Percentiles rank a stretch among this genome's conserved stretches.
Evolutionary conservation across 169 alveolate species (phyloP).

Genomic region (Plasmodium malariae): DNA sequence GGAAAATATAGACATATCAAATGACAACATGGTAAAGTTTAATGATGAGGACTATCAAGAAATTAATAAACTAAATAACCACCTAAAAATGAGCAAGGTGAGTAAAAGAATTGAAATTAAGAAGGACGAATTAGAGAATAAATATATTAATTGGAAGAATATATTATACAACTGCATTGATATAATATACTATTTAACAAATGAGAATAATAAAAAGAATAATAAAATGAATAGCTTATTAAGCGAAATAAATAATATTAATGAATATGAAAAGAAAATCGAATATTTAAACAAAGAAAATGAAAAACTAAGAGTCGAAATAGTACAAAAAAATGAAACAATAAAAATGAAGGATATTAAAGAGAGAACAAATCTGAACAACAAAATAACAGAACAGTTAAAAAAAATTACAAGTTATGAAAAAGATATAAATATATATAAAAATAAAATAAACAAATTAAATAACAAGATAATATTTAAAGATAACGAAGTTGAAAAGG

Average conservation of each 20-base stretch:
- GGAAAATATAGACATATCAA: background rate
- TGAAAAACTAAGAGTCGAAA: constrained; percentile 48
- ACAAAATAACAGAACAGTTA: constrained; percentile 36
- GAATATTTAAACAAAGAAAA: constrained; percentile 45
- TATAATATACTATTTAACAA: constrained; percentile 22
- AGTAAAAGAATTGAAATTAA: constrained; percentile 18
- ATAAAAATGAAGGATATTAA: constrained; percentile 41
- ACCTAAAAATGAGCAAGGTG: constrained; percentile 25
- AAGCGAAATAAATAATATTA: constrained; percentile 56
- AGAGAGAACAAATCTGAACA: constrained; percentile 32
- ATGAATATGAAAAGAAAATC: constrained; percentile 65
- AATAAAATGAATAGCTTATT: constrained; percentile 49
- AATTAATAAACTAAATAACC: constrained; percentile 39
- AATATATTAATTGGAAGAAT: constrained; percentile 26
- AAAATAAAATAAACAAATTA: constrained; percentile 43
- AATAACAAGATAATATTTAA: constrained; percentile 36
- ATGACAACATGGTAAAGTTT: background rate
- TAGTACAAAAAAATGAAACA: constrained; percentile 29
- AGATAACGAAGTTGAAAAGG: constrained; percentile 50
- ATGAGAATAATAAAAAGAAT: constrained; percentile 63
- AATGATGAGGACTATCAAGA: constrained; percentile 45
- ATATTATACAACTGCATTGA: constrained; percentile 48
- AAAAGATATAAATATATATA: constrained; percentile 61
- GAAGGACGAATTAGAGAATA: constrained; percentile 19
- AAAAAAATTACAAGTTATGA: constrained; percentile 57